These are phyloP conservation scores for Xylariaceae sp. DNA, from an alignment of 2,329 filamentous ascomycete species.

Conservation along the genomic window DNA sequence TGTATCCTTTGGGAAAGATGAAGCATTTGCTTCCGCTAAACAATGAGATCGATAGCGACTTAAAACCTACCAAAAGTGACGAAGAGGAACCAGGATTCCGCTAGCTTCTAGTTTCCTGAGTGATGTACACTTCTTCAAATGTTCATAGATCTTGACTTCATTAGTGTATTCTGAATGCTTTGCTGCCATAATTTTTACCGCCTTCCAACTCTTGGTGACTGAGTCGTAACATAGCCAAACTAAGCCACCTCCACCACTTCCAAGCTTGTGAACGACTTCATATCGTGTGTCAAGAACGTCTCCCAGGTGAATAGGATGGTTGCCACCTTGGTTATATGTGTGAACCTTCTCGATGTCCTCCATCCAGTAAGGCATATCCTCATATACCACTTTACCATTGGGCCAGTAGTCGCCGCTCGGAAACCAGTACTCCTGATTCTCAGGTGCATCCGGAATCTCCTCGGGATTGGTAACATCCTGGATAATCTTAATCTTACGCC, in stretches of 20 bases:
- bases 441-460: too few species aligned
- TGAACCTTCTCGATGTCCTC: constrained; percentile 8
- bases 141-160: constrained; percentile 6
- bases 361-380: not conserved
- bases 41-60: too few species aligned
- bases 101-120: not conserved
- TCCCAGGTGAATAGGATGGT: constrained; percentile 15
- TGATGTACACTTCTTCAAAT: not conserved
- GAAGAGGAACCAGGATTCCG: constrained; percentile 10
- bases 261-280: constrained; percentile 19
- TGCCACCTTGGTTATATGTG: constrained; percentile 15
- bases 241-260: constrained; percentile 9
- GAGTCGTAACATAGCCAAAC: constrained; percentile 19
- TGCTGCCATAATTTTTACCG: constrained; percentile 18
- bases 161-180: not conserved
- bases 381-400: too few species aligned
- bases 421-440: too few species aligned
- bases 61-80: constrained; percentile 9
- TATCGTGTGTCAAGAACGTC: constrained; percentile 12
- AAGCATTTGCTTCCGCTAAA: too few species aligned
- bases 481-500: too few species aligned
- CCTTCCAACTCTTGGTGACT: constrained; percentile 10
- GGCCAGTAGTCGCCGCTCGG: too few species aligned
- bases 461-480: too few species aligned
- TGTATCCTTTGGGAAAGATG: too few species aligned